Base-by-base conservation (phyloP, 1,284 basidiomycete species). In the Cryptococcus floricola region DNA sequence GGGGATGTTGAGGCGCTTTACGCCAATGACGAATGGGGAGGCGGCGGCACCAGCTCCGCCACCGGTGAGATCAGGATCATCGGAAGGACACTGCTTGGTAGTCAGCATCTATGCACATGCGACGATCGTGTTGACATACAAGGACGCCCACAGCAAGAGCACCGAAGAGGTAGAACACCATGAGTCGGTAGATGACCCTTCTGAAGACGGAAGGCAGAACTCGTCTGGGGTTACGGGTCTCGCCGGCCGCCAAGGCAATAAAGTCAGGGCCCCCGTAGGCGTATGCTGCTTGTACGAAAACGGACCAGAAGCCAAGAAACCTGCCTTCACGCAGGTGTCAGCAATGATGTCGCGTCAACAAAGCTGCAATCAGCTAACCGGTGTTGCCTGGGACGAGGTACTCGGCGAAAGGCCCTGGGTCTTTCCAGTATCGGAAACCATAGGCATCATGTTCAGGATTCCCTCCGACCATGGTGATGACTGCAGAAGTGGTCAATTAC, bases 121-220 rank as follows among this genome's bases (percentile, higher is more conserved):
- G 4, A 42, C 13, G 39, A 13, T 42, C 2, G 39, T 7, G 39
- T 7, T 42, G 5, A 12, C 39, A 12, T 16, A 51, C 47, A 43
- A 18, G 50, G 48, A 89, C 75, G 34, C 87, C 87, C 56, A 90
- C 87, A 55, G 88, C 74, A 42, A 81, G 70, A 42, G 67, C 66
- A 41, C 73, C 73, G 42, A 74, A 77, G 59, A 88, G 83, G 75
- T 91, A 91, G 71, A 91, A 80, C 48, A 80, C 57, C 19, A 77
- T 79, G 59, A 92, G 87, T 64, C 86, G 84, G 59, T 84, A 77
- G 70, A 86, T 87, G 16, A 89, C 87, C 38, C 86, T 79, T 54
- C 80, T 80, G 72, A 86, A 84, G 1, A 87, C 89, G 66, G 84
- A 87, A 42, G 83, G 80, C 57, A 90, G 85, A 67, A 87, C 89